Conservation (phyloP, 345 rosid species). For the Linum usitatissimum region DNA sequence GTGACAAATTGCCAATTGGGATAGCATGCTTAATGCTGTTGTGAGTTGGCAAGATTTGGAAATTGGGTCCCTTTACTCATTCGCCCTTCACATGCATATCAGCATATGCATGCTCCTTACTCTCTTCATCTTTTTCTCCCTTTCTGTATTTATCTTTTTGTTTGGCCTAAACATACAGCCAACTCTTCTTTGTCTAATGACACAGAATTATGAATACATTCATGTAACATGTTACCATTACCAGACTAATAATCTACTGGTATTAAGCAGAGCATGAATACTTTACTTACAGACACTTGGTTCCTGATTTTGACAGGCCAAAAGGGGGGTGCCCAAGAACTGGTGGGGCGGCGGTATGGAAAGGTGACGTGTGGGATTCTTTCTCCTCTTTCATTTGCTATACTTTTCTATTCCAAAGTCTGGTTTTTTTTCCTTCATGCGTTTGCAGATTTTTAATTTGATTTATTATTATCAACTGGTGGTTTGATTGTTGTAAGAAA, state of each 20-base stretch:
- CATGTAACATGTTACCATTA: no score
- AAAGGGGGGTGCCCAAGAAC: not conserved
- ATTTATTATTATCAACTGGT: not conserved
- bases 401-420: not conserved
- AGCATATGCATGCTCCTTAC: no score
- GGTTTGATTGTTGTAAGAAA: not conserved
- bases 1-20: slow-evolving; percentile 44
- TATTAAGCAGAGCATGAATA: no score
- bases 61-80: slow-evolving; percentile 30
- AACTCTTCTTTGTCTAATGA: not conserved
- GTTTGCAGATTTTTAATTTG: not conserved
- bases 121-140: not conserved
- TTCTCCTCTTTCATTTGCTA: not conserved
- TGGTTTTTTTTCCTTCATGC: not conserved
- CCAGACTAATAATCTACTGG: no score
- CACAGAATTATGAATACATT: no score
- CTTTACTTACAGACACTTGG: no score
- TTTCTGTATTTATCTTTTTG: not conserved
- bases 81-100: slow-evolving; percentile 22
- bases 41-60: slow-evolving; percentile 43
- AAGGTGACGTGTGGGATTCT: slow-evolving; percentile 18
- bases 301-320: not conserved
- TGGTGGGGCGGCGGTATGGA: not conserved
- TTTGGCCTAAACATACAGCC: not conserved
- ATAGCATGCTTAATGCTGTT: slow-evolving; percentile 13